A percentile compares a stretch with the other conserved stretches of the same genome.
phyloP scores from a whole-genome alignment of 352 stramenopile genomes.

The Blastocystis sp. region DNA sequence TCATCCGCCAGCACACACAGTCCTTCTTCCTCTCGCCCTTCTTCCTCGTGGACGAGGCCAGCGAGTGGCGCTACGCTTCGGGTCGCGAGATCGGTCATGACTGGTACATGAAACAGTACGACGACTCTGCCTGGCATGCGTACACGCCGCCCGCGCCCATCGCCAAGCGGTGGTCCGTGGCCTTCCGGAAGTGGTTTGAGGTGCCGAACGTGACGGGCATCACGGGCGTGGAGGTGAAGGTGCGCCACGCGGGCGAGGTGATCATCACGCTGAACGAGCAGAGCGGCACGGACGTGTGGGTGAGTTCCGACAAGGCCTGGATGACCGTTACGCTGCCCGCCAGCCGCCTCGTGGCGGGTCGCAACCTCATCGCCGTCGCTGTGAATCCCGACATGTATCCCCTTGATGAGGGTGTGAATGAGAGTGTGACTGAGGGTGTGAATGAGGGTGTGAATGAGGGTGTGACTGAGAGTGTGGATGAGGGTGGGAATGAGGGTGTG shows the following conservation, averaged over 20 bases:
- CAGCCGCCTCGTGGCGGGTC: not conserved
- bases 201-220: not conserved
- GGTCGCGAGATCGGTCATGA: not conserved
- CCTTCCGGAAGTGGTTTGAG: slow-evolving; percentile 16
- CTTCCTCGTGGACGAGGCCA: not conserved
- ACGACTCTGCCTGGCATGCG: not conserved
- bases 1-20: not conserved
- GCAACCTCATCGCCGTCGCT: slow-evolving; percentile 9
- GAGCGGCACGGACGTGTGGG: not conserved
- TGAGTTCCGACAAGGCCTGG: not conserved
- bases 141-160: not conserved
- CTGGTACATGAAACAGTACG: not conserved
- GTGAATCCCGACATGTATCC: not conserved
- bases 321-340: slow-evolving; percentile 4
- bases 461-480: too few relatives aligned
- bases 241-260: not conserved
- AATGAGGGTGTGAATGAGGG: too few relatives aligned
- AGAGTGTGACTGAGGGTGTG: too few relatives aligned
- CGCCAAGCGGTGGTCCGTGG: not conserved
- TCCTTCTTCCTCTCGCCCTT: not conserved
- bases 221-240: slow-evolving; percentile 28
- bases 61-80: not conserved
- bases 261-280: slow-evolving; percentile 17
- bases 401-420: not conserved
- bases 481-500: too few relatives aligned